Percentiles rank a stretch among this genome's conserved stretches.
Conservation (phyloP, 2,329 filamentous ascomycete genomes). For the Lasiodiplodia citricola region DNA sequence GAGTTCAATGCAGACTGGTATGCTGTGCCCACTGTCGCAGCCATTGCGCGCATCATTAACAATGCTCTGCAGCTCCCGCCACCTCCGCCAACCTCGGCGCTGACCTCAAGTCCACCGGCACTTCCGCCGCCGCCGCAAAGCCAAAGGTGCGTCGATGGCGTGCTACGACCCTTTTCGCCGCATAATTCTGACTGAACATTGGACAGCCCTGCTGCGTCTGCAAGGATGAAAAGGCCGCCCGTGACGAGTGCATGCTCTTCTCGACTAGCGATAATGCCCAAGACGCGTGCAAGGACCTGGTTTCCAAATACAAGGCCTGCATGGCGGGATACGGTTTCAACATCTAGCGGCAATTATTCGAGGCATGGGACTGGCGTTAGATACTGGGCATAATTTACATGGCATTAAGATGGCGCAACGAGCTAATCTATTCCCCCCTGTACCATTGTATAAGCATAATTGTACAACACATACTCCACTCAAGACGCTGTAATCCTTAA, state of each 20-base stretch:
- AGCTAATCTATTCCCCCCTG: neutral
- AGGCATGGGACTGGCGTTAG: constrained; percentile 30
- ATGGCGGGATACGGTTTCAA: constrained; percentile 95
- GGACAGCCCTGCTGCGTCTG: constrained; percentile 93
- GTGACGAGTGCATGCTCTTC: constrained; percentile 99
- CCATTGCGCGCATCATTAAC: neutral
- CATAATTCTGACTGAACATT: constrained; percentile 16
- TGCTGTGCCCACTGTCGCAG: neutral
- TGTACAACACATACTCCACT: constrained; percentile 21
- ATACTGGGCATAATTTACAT: constrained; percentile 39
- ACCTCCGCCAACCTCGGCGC: constrained; percentile 50
- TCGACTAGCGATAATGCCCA: constrained; percentile 82
- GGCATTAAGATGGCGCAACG: constrained; percentile 33
- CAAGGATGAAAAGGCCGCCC: constrained; percentile 88
- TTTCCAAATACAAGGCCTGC: constrained; percentile 86
- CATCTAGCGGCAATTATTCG: constrained; percentile 36
- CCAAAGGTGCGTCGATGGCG: constrained; percentile 45
- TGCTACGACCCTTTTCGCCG: constrained; percentile 6
- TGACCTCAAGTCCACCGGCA: constrained; percentile 49
- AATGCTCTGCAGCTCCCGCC: constrained; percentile 21
- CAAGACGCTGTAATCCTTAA: neutral
- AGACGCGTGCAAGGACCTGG: constrained; percentile 79
- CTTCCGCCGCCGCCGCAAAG: constrained; percentile 48
- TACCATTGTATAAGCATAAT: constrained; percentile 10
- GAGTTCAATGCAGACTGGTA: constrained; percentile 40